A percentile compares a stretch with the other conserved stretches of the same genome.
phyloP scores from a whole-genome alignment of 164 flowering plant genomes.

The Magnolia sinica region DNA sequence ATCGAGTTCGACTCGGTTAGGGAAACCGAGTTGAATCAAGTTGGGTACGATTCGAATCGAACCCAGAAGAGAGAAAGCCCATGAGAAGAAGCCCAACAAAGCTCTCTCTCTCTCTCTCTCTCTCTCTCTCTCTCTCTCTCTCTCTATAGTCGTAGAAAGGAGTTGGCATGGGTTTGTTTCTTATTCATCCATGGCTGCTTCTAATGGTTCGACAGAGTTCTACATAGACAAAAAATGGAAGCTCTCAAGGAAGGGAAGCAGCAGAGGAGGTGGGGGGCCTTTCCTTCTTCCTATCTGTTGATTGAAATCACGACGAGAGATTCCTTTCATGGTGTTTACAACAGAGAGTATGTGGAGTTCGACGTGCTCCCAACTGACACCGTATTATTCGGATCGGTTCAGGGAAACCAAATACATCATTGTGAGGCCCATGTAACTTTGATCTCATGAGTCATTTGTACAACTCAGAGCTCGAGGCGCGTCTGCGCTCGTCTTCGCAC shows the following conservation, averaged over 20 bases:
- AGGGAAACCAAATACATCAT: too few relatives aligned
- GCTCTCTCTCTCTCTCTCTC: too few relatives aligned
- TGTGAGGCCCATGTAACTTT: too few relatives aligned
- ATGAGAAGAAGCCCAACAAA: not conserved
- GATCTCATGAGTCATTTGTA: too few relatives aligned
- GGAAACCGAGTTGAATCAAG: too few relatives aligned
- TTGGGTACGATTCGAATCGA: too few relatives aligned
- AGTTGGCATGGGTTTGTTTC: not conserved
- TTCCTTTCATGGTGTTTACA: not conserved
- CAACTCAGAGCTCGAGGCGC: too few relatives aligned
- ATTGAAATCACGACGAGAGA: not conserved
- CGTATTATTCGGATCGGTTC: too few relatives aligned
- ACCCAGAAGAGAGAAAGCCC: not conserved
- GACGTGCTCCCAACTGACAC: not conserved
- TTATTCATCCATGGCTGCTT: not conserved
- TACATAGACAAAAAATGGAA: slow-evolving; percentile 46
- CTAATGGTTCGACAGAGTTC: slow-evolving; percentile 7
- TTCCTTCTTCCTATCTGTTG: not conserved
- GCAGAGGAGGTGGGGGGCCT: slow-evolving; percentile 8
- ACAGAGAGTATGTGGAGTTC: too few relatives aligned
- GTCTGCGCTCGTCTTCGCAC: too few relatives aligned
- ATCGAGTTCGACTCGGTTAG: too few relatives aligned
- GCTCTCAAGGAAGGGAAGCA: slow-evolving; percentile 28
- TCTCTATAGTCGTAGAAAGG: not conserved
- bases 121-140: not conserved